These are phyloP conservation scores for Aegilops longissima DNA, from an alignment of 176 grass and related monocot genomes.

Conservation along the genomic window DNA sequence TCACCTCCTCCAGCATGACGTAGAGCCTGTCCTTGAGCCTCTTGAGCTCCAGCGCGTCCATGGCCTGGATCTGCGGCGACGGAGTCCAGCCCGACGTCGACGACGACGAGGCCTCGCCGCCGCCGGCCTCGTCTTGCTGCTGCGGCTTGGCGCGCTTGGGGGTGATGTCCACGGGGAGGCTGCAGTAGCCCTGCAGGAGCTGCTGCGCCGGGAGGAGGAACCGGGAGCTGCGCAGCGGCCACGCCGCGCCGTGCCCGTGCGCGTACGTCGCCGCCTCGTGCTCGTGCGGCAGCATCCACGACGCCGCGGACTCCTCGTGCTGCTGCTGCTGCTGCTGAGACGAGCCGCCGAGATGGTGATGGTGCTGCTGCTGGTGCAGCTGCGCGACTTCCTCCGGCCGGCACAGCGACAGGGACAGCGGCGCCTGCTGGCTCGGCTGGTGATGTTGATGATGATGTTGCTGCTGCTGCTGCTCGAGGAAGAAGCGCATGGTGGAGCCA, in stretches of 20 bases:
- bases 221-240: constrained; percentile 58
- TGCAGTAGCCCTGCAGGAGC: constrained; percentile 86
- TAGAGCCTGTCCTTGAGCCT: constrained; percentile 80
- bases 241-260: constrained; percentile 21
- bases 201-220: constrained; percentile 71
- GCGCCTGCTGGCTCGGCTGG: constrained; percentile 34
- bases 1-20: constrained; percentile 97
- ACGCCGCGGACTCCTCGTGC: neutral
- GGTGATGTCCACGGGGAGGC: constrained; percentile 35
- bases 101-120: constrained; percentile 54
- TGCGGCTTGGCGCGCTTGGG: constrained; percentile 14
- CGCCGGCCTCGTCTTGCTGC: constrained; percentile 30
- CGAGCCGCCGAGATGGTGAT: constrained; percentile 40
- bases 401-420: constrained; percentile 47
- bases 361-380: constrained; percentile 20
- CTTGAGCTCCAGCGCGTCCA: constrained; percentile 78
- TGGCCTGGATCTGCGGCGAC: constrained; percentile 57
- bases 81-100: constrained; percentile 43
- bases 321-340: constrained; percentile 29
- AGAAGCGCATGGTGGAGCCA: constrained; percentile 39
- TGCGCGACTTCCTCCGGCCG: constrained; percentile 30
- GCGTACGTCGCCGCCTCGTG: constrained; percentile 2
- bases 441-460: neutral
- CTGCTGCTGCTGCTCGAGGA: constrained; percentile 37
- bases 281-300: constrained; percentile 21